These are phyloP conservation scores for Cutaneotrichosporon curvatum DNA, from an alignment of 1,284 basidiomycete genomes.

Conservation along the genomic window DNA sequence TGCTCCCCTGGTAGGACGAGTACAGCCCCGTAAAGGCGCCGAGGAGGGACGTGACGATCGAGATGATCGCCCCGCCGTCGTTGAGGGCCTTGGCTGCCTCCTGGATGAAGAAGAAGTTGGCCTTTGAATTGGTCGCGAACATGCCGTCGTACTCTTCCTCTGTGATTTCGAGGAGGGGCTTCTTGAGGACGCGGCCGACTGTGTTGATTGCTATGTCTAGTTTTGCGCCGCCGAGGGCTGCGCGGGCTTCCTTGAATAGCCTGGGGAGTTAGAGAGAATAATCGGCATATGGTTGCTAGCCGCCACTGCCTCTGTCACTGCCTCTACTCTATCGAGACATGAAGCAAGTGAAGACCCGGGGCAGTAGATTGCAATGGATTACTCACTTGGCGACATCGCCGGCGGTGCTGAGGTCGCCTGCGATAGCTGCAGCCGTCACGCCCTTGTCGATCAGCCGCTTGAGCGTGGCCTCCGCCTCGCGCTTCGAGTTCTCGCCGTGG, in stretches of 20 bases:
- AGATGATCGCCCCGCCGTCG: slow-evolving; percentile 22
- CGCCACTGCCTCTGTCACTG: no score
- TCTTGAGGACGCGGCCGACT: slow-evolving; percentile 28
- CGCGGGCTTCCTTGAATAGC: slow-evolving; percentile 14
- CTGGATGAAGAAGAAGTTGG: slow-evolving; percentile 27
- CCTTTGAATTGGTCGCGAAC: slow-evolving; percentile 23
- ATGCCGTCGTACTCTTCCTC: slow-evolving; percentile 24
- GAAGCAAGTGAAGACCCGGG: background rate
- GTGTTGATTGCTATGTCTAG: slow-evolving; percentile 26
- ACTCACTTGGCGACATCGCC: slow-evolving; percentile 7
- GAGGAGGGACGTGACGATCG: slow-evolving; percentile 19
- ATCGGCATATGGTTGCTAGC: no score
- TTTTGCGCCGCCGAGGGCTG: slow-evolving; percentile 10
- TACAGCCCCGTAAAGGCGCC: slow-evolving; percentile 21
- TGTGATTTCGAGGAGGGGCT: slow-evolving; percentile 17
- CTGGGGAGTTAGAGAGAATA: background rate
- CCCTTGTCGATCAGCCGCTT: slow-evolving; percentile 9
- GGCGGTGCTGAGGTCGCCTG: slow-evolving; percentile 12
- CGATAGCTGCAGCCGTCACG: slow-evolving; percentile 14
- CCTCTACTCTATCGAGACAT: no score
- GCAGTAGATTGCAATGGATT: no score
- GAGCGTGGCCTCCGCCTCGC: slow-evolving; percentile 15
- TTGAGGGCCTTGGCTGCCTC: slow-evolving; percentile 14
- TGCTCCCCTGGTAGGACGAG: slow-evolving; percentile 25
- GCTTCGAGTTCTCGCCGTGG: slow-evolving; percentile 15